Conservation (phyloP, 129 eudicot species). For the Heracleum sosnowskyi region DNA sequence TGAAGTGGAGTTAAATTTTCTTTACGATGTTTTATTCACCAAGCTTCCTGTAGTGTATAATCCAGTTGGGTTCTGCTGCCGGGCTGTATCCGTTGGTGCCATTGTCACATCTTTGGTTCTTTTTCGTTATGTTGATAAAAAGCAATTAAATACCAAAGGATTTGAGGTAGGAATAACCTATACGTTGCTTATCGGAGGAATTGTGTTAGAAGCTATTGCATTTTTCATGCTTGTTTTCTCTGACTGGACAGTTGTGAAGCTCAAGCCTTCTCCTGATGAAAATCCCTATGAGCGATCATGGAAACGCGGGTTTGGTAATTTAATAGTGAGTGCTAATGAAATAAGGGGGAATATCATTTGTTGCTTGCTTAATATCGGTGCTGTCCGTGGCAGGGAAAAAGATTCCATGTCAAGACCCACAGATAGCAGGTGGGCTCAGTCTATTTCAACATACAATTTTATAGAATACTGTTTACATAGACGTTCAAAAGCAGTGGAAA, state of each 20-base stretch:
- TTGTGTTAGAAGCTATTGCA: slow-evolving; percentile 34
- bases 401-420: slow-evolving; percentile 7
- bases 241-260: slow-evolving; percentile 36
- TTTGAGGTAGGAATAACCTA: slow-evolving; percentile 38
- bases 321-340: slow-evolving; percentile 3
- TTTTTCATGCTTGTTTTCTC: slow-evolving; percentile 43
- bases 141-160: not conserved
- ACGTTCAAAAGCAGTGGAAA: not conserved
- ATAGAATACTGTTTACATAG: slow-evolving; percentile 32
- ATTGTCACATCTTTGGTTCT: slow-evolving; percentile 19
- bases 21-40: slow-evolving; percentile 54
- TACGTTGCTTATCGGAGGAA: slow-evolving; percentile 47
- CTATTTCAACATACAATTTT: slow-evolving; percentile 32
- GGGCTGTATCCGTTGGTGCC: slow-evolving; percentile 21
- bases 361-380: not conserved
- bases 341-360: not conserved
- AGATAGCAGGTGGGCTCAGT: slow-evolving; percentile 40
- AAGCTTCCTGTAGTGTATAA: slow-evolving; percentile 35
- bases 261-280: slow-evolving; percentile 18
- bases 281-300: not conserved
- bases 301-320: slow-evolving; percentile 32
- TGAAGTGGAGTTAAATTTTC: slow-evolving; percentile 52
- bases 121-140: slow-evolving; percentile 22
- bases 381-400: not conserved
- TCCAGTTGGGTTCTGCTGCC: slow-evolving; percentile 5